A percentile compares a stretch with the other conserved stretches of the same genome.
phyloP scores from a whole-genome alignment of 2,329 filamentous ascomycete species.

The Bipolaris oryzae region DNA sequence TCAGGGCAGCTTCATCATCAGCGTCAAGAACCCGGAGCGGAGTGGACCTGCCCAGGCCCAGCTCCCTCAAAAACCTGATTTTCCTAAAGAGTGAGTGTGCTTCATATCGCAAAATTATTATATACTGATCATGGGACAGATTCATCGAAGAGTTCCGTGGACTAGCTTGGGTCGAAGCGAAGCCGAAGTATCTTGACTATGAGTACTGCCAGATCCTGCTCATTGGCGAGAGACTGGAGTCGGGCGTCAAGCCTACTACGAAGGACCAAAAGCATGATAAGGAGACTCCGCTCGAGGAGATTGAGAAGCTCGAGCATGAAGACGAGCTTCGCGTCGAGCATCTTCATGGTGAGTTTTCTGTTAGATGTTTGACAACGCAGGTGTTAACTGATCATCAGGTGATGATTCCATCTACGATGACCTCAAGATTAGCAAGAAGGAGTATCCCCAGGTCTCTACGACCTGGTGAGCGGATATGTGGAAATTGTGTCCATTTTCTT shows the following conservation, averaged over 20 bases:
- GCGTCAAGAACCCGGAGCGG: constrained; percentile 78
- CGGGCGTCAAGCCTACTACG: constrained; percentile 62
- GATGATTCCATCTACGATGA: constrained; percentile 67
- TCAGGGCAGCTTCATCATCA: constrained; percentile 78
- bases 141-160: constrained; percentile 73
- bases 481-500: neutral
- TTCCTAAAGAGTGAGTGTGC: constrained; percentile 67
- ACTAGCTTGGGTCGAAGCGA: constrained; percentile 74
- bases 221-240: constrained; percentile 70
- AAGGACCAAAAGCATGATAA: constrained; percentile 64
- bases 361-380: neutral
- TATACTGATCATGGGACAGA: constrained; percentile 47
- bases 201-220: constrained; percentile 77
- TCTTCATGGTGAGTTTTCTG: constrained; percentile 55
- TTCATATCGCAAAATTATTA: neutral
- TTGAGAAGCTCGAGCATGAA: constrained; percentile 77
- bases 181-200: constrained; percentile 76
- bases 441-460: constrained; percentile 57
- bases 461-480: constrained; percentile 34
- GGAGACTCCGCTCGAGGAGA: constrained; percentile 69
- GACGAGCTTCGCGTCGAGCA: constrained; percentile 70
- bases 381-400: constrained; percentile 47
- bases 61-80: constrained; percentile 70
- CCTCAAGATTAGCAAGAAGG: constrained; percentile 63
- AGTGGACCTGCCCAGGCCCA: constrained; percentile 67